Base-by-base conservation (phyloP, 2,329 filamentous ascomycete genomes). In the Gaeumannomyces sp. region DNA sequence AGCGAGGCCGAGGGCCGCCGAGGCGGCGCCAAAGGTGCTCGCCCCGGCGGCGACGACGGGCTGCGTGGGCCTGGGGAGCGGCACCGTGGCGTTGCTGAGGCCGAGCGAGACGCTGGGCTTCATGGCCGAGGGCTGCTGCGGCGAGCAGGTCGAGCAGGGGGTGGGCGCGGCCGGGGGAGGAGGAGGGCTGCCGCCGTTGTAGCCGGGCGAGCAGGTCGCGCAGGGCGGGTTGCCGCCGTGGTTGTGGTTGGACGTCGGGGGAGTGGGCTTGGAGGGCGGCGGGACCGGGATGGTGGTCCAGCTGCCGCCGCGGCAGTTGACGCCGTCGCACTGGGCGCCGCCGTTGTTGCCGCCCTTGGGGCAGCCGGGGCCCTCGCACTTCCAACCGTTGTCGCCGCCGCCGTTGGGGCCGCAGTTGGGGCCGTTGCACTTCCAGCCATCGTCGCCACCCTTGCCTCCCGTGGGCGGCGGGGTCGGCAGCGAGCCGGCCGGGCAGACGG, bases 401-500 rank as follows among this genome's bases (percentile, higher is more conserved):
- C 16, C 19, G 38, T 3, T 31, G 31, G 31, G 8, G 31, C 31
- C 31, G 31, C 31, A 45, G 38, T 45, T 45, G 38, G 38, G 38
- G 19, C 38, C 38, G 2, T 45, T 6, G 38, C 38, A 45, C 33
- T 33, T 33, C 33, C 33, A 33, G 33, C 35, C 35, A 13, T 8
- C 35, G 5, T 38, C 8, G 35, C 35, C 35, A 14, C 35, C 35
- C 4, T 14, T 38, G 35, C 11, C 14, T 3, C 11, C 35, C 5
- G 45, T n/a, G 45, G 45, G 45, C 10, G 45, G 22, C 45, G 22
- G 45, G 45, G 45, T 53, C 45, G 45, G 45, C 19, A n/a, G 19
- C 45, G 45, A 53, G 45, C 22, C 45, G 59, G 61, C 74, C 14
- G 79, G 79, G 74, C 78, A 80, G 64, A 80, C 71, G 6, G 78